Percentiles rank a stretch among this genome's conserved stretches.
phyloP scores from a whole-genome alignment of 345 rosid genomes.

The Salix udensis region DNA sequence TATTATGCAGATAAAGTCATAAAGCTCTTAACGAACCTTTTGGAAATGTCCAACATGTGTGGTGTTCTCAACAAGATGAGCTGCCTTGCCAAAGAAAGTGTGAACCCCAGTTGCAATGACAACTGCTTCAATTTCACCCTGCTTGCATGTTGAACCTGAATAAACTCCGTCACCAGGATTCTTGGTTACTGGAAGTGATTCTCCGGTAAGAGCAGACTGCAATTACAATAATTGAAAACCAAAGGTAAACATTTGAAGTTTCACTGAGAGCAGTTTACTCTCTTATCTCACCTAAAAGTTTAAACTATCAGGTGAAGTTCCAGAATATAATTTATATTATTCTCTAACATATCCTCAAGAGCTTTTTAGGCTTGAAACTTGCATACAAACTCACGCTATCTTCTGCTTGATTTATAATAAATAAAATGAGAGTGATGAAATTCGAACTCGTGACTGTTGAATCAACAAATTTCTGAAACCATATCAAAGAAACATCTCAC shows the following conservation, averaged over 20 bases:
- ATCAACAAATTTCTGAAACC: no score
- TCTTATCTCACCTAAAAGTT: no score
- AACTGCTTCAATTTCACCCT: conserved; percentile 41
- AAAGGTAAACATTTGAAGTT: not conserved
- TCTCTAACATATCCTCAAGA: no score
- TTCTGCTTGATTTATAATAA: no score
- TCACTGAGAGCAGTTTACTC: not conserved
- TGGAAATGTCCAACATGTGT: conserved; percentile 37
- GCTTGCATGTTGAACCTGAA: conserved; percentile 46
- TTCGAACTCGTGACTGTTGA: no score
- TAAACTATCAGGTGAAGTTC: no score
- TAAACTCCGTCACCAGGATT: conserved; percentile 32
- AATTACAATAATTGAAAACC: not conserved
- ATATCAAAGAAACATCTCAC: no score
- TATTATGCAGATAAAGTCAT: not conserved
- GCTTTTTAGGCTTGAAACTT: no score
- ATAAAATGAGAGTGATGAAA: no score
- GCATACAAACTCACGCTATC: no score
- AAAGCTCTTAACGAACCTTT: conserved; percentile 10
- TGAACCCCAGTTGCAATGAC: conserved; percentile 41
- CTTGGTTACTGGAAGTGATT: conserved; percentile 45
- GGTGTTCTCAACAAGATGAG: conserved; percentile 42
- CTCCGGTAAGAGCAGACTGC: conserved; percentile 56
- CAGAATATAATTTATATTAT: no score
- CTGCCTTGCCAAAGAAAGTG: conserved; percentile 42